Percentiles rank a stretch among this genome's conserved stretches.
These are phyloP conservation scores for Colletotrichum trifolii DNA, from an alignment of 2,329 filamentous ascomycete species.

Conservation along the genomic window DNA sequence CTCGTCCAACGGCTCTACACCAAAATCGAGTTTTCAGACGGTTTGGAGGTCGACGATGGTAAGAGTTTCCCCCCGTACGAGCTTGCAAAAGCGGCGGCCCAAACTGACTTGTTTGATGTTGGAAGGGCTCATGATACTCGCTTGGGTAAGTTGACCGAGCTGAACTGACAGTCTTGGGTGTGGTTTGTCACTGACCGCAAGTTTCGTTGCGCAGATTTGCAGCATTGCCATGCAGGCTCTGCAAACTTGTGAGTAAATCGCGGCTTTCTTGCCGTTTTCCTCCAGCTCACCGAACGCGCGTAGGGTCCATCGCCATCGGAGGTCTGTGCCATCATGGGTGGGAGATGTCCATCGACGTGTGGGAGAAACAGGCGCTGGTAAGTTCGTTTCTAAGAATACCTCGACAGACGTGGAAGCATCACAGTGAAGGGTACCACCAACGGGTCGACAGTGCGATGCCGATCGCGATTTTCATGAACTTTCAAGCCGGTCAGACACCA, in stretches of 20 bases:
- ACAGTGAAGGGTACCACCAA: too few species aligned
- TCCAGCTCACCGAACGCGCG: too few species aligned
- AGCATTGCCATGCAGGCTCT: conserved; percentile 41
- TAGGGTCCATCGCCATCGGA: conserved; percentile 41
- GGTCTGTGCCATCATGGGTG: conserved; percentile 43
- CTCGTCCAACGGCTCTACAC: conserved; percentile 45
- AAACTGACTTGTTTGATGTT: background rate
- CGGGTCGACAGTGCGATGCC: too few species aligned
- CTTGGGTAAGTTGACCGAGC: conserved; percentile 5
- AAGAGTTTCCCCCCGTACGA: background rate
- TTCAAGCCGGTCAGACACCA: too few species aligned
- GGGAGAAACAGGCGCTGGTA: conserved; percentile 39
- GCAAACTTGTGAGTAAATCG: conserved; percentile 37
- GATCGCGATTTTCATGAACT: too few species aligned
- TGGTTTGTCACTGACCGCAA: conserved; percentile 1
- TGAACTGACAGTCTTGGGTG: background rate
- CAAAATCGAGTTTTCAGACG: conserved; percentile 33
- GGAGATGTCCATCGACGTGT: conserved; percentile 41
- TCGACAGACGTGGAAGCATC: too few species aligned
- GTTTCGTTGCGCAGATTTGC: conserved; percentile 33
- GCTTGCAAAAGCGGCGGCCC: background rate
- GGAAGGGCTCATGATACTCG: conserved; percentile 5
- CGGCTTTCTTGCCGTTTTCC: background rate
- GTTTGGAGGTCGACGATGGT: conserved; percentile 36
- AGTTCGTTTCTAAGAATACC: background rate